Base-by-base conservation (phyloP, 257 asterid species). In the Przewalskia tangutica region DNA sequence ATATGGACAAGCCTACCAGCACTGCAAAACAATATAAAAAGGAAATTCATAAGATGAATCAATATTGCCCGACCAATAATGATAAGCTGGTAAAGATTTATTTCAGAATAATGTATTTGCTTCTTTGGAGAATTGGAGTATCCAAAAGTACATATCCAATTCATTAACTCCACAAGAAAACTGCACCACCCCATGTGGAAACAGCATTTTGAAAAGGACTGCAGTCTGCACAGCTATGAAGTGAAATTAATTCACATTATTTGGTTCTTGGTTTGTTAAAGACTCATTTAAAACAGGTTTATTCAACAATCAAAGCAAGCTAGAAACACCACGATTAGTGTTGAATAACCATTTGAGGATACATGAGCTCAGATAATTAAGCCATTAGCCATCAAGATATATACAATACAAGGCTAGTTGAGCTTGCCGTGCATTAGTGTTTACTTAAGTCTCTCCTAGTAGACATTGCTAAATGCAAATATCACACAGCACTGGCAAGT, bases 1-100 rank as follows among this genome's bases (percentile, higher is more conserved):
- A 96, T 96, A 83, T 96, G 99, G 79, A 96, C 99, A 84, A 96
- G 99, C 90, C 99, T 92, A 42, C 99, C 99, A 78, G 78, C 88
- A 65, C 99, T 96, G 77, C 77, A 50, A 50, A 75, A 32, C 55
- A 81, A 73, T 73, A 54, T 46, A 17, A 50, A 18, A 46, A 14
- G 58, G 60, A 73, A 51, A 46, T 73, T 48, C 44, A 12, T 13
- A 46, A 46, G 44, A 32, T 46, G 60, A 73, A 46, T 46, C 79
- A 2, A 20, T 48, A 48, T 20, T 20, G 12, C 20, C 59, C 17
- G n/a, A 20, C 59, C 79, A 70, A 50, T 71, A 46, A n/a, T 18
- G 58, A 71, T 20, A 18, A 46, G 79, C 58, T 71, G 17, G 59
- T 18, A 46, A 71, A 71, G 6, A 71, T 20, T 34, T 36, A 36